A percentile compares a stretch with the other conserved stretches of the same genome.
Evolutionary conservation across 225 moss, liverwort and hornwort genomes (phyloP).

Genomic region (Marchantia paleacea): DNA sequence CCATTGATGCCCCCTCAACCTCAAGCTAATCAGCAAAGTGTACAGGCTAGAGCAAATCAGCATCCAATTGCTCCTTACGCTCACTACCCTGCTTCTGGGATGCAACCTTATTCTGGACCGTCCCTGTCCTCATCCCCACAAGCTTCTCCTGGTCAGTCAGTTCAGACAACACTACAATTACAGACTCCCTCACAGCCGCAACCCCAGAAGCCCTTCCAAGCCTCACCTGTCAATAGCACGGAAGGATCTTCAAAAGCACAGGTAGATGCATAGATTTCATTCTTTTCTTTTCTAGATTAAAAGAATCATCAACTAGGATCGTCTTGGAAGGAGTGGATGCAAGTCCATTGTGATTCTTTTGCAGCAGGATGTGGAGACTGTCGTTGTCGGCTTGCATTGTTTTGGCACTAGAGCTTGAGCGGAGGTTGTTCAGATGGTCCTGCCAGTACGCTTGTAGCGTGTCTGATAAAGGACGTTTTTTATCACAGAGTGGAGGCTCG

Average conservation of each 20-base stretch:
- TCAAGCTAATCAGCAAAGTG: slow-evolving; percentile 24
- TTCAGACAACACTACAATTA: slow-evolving; percentile 42
- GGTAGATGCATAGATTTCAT: slow-evolving; percentile 29
- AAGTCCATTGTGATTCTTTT: not conserved
- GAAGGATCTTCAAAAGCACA: slow-evolving; percentile 51
- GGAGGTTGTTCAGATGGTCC: not conserved
- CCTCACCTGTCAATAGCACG: slow-evolving; percentile 28
- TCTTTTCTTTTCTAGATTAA: not conserved
- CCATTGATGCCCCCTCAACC: slow-evolving; percentile 41
- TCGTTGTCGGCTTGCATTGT: not conserved
- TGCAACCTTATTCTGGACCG: slow-evolving; percentile 22
- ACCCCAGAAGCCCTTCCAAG: slow-evolving; percentile 40
- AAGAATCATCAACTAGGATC: not conserved
- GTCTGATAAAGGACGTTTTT: slow-evolving; percentile 7
- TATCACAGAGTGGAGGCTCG: slow-evolving; percentile 31
- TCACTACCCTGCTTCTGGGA: slow-evolving; percentile 27
- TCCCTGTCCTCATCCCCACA: slow-evolving; percentile 18
- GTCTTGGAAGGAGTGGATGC: not conserved
- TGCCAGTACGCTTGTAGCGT: not conserved
- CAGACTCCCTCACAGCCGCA: slow-evolving; percentile 52
- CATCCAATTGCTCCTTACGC: slow-evolving; percentile 22
- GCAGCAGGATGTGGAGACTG: not conserved
- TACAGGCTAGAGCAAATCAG: slow-evolving; percentile 28
- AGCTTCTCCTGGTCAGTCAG: slow-evolving; percentile 18
- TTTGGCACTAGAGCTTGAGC: slow-evolving; percentile 5